These are phyloP conservation scores for Pythium rishiriense DNA, from an alignment of 352 stramenopile species.

Conservation along the genomic window DNA sequence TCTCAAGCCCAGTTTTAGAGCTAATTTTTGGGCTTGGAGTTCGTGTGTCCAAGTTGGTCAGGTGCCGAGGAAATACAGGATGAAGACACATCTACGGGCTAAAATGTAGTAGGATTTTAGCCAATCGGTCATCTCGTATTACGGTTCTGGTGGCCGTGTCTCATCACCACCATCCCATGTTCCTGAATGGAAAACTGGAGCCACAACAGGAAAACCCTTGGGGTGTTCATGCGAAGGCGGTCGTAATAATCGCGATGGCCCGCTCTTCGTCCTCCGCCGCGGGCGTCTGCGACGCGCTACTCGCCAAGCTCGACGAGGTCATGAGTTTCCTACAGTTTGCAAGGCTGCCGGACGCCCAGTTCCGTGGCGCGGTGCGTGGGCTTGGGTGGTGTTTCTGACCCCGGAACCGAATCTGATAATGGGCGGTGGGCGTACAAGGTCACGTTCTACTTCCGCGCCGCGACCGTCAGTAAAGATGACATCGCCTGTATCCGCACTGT, in stretches of 20 bases:
- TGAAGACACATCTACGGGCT: too few species aligned
- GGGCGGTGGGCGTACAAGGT: conserved; percentile 37
- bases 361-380: conserved; percentile 56
- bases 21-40: too few species aligned
- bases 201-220: conserved; percentile 13
- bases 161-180: neutral
- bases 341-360: conserved; percentile 41
- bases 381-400: neutral
- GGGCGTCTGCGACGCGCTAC: conserved; percentile 59
- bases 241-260: conserved; percentile 18
- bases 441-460: conserved; percentile 76
- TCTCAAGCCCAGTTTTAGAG: too few species aligned
- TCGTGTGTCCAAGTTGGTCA: too few species aligned
- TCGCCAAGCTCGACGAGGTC: conserved; percentile 82
- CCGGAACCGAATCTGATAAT: conserved; percentile 17
- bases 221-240: conserved; percentile 20
- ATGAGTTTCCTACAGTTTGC: conserved; percentile 84
- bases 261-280: conserved; percentile 14
- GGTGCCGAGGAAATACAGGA: too few species aligned
- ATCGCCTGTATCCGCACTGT: conserved; percentile 76
- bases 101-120: too few species aligned
- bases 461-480: conserved; percentile 37
- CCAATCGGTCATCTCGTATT: neutral
- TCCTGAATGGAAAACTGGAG: neutral
- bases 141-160: neutral